These are phyloP conservation scores for Hortiboletus flavorubellus DNA, from an alignment of 768 basidiomycete genomes.

Conservation along the genomic window DNA sequence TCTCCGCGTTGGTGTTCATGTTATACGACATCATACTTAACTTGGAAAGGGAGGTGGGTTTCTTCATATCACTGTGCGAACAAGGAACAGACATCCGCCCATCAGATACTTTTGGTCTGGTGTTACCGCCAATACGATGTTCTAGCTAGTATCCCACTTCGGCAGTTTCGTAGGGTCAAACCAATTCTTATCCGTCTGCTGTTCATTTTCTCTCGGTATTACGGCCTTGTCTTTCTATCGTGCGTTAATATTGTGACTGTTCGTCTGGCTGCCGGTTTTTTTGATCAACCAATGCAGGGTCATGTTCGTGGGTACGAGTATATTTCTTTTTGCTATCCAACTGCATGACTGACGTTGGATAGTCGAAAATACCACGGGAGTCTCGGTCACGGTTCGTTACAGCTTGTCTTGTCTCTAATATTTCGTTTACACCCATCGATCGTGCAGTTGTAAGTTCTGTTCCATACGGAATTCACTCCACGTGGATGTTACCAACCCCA, in stretches of 20 bases:
- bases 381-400: constrained; percentile 15
- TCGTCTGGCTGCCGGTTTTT: neutral
- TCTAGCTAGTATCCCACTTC: neutral
- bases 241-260: neutral
- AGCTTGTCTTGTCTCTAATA: neutral
- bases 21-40: constrained; percentile 22
- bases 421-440: neutral
- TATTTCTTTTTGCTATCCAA: neutral
- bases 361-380: constrained; percentile 23
- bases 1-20: constrained; percentile 16
- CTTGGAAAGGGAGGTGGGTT: constrained; percentile 16
- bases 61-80: neutral
- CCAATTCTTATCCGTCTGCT: constrained; percentile 12
- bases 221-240: constrained; percentile 22
- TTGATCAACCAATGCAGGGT: constrained; percentile 7
- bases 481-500: neutral
- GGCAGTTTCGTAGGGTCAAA: neutral
- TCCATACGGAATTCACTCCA: neutral
- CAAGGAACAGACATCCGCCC: neutral
- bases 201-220: constrained; percentile 25
- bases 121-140: neutral
- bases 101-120: constrained; percentile 20
- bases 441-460: constrained; percentile 17
- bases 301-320: constrained; percentile 20
- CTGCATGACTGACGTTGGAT: neutral